These are phyloP conservation scores for Huntiella savannae DNA, from an alignment of 2,329 filamentous ascomycete genomes.

Conservation along the genomic window DNA sequence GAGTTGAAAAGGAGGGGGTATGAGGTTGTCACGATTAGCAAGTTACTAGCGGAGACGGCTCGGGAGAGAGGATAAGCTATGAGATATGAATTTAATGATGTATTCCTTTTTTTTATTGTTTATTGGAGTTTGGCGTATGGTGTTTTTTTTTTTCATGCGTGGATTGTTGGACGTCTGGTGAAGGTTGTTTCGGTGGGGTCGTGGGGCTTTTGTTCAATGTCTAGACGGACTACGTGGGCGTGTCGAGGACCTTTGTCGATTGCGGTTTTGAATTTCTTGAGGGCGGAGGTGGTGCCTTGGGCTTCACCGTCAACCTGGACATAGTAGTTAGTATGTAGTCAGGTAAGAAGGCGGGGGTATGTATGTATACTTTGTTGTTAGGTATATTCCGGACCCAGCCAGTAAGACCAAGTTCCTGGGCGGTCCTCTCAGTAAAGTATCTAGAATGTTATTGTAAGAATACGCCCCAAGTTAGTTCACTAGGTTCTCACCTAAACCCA, in stretches of 20 bases:
- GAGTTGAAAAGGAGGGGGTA: conserved; percentile 53
- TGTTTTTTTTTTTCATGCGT: not conserved
- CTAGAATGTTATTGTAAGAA: conserved; percentile 16
- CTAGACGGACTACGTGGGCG: conserved; percentile 55
- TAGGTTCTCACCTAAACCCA: conserved; percentile 29
- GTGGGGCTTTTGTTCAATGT: conserved; percentile 45
- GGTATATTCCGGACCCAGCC: conserved; percentile 44
- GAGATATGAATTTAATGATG: not conserved
- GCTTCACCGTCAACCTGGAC: conserved; percentile 72
- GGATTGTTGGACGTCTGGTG: conserved; percentile 20
- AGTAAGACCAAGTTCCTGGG: conserved; percentile 30
- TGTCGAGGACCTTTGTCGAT: conserved; percentile 54
- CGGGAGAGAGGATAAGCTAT: not conserved
- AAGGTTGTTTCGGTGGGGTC: conserved; percentile 53
- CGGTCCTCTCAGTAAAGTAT: conserved; percentile 35
- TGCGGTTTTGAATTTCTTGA: conserved; percentile 55
- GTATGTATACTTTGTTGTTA: conserved; percentile 30
- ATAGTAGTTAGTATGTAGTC: not conserved
- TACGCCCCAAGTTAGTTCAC: not conserved
- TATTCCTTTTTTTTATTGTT: conserved; percentile 2
- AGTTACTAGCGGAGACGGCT: conserved; percentile 30
- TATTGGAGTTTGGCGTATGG: conserved; percentile 1
- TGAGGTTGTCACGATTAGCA: conserved; percentile 49
- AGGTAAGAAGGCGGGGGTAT: not conserved
- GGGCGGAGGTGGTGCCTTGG: conserved; percentile 47